Conservation (phyloP, 2,329 filamentous ascomycete genomes). For the Orbilia ellipsospora region DNA sequence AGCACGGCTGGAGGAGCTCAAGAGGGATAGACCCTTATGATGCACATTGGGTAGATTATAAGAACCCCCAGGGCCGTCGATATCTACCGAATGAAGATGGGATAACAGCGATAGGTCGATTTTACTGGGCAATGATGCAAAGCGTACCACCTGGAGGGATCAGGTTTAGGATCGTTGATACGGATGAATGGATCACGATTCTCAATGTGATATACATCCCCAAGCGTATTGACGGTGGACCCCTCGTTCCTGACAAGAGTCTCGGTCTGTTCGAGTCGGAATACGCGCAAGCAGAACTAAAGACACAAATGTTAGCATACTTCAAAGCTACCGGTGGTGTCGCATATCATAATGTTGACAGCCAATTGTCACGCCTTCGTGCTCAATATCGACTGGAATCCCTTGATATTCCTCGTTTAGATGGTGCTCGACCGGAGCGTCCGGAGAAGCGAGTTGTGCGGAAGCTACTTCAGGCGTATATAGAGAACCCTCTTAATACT, state of each 20-base stretch:
- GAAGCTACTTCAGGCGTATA: neutral
- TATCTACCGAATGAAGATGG: constrained; percentile 13
- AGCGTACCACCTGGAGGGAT: constrained; percentile 27
- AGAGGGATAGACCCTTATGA: constrained; percentile 24
- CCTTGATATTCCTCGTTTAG: too few relatives aligned
- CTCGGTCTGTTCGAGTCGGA: neutral
- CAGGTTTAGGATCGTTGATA: constrained; percentile 17
- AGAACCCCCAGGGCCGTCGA: neutral
- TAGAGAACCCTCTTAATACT: neutral
- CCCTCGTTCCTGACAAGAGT: constrained; percentile 3
- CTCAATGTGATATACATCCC: constrained; percentile 19
- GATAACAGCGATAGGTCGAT: constrained; percentile 16
- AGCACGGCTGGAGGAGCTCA: constrained; percentile 38
- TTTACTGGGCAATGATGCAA: constrained; percentile 17
- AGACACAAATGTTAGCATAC: neutral
- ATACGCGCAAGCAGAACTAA: neutral
- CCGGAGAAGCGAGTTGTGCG: neutral
- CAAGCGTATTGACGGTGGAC: neutral
- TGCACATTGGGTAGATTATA: constrained; percentile 13
- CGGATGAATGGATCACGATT: constrained; percentile 29
- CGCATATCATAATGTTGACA: neutral
- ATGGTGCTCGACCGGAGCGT: too few relatives aligned
- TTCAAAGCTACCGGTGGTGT: neutral
- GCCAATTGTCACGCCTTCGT: neutral
- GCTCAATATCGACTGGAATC: neutral